Evolutionary conservation across 106 monocot species (phyloP), one percentile per base, ranked within the genome.

Genomic region (Ottelia alismoides): DNA sequence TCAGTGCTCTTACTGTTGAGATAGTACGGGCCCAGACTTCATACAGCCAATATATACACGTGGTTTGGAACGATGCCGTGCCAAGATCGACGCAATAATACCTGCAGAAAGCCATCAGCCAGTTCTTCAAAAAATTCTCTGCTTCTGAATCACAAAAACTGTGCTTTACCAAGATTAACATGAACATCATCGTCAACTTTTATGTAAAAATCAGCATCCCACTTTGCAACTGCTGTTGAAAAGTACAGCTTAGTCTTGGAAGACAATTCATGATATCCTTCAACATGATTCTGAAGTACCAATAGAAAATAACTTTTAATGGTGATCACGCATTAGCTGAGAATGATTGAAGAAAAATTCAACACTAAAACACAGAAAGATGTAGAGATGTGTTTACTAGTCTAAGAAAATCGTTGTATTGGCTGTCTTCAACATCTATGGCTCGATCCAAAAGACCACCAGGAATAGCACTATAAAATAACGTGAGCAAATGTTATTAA

Each of bases 11-110:
- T 84, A 93, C 92, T 80, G 67, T 55, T 83, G 73, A 30, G 87
- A 60, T 20, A 87, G 56, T 57, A 93, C 87, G 27, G 75, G 87
- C 54, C 92, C 87, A 43, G 92, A 93, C 62, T 92, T 92, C 92
- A 92, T 92, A 64, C 86, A 92, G 6, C 92, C 86, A 22, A 87
- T 72, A 57, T 92, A 93, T 31, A 81, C 72, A 47, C 67, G 76
- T 25, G 83, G 83, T 72, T 87, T 87, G 2, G 74, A 80, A 19
- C 77, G 87, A 51, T 93, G 68, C 18, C 67, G 77, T 51, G 69
- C 68, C 63, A 93, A 48, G 56, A 28, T 72, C 40, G 72, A 82
- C 60, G 56, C 66, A 51, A 87, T 19, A 28, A 68, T 61, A 30
- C 82, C 88, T 88, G 68, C 65, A 55, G n/a, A 29, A 56, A 45